phyloP scores from a whole-genome alignment of 1,284 basidiomycete species.

The Boletus smithii region DNA sequence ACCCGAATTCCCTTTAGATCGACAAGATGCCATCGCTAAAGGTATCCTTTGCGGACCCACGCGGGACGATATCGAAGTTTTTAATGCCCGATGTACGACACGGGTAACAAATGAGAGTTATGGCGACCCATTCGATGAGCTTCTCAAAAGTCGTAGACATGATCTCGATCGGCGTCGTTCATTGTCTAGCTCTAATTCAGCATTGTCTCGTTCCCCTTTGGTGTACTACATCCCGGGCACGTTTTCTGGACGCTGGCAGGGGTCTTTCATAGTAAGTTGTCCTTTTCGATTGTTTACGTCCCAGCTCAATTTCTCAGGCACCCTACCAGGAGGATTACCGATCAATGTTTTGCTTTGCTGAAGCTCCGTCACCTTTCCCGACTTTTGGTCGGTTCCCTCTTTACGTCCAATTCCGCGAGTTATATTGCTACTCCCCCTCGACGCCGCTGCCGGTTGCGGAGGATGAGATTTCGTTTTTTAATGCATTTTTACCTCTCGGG shows the following conservation, averaged over 20 bases:
- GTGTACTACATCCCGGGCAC: slow-evolving; percentile 40
- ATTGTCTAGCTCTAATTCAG: slow-evolving; percentile 9
- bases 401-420: slow-evolving; percentile 45
- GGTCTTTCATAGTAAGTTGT: slow-evolving; percentile 41
- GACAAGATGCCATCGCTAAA: slow-evolving; percentile 24
- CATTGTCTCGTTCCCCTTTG: slow-evolving; percentile 1
- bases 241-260: slow-evolving; percentile 46
- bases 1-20: slow-evolving; percentile 34
- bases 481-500: slow-evolving; percentile 46
- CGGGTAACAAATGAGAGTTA: slow-evolving; percentile 27
- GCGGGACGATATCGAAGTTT: slow-evolving; percentile 43
- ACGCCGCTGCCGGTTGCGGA: slow-evolving; percentile 28
- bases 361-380: slow-evolving; percentile 35
- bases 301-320: slow-evolving; percentile 30
- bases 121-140: slow-evolving; percentile 23
- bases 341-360: slow-evolving; percentile 33
- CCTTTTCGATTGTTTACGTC: neutral
- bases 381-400: slow-evolving; percentile 40
- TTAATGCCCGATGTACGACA: slow-evolving; percentile 41
- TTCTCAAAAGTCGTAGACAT: slow-evolving; percentile 31
- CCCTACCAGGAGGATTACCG: slow-evolving; percentile 37
- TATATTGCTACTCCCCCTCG: slow-evolving; percentile 37
- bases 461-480: slow-evolving; percentile 29
- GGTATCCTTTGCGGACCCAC: slow-evolving; percentile 38
- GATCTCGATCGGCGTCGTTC: slow-evolving; percentile 34